Base-by-base conservation (phyloP, 768 basidiomycete genomes). In the Ephemerocybe angulata region DNA sequence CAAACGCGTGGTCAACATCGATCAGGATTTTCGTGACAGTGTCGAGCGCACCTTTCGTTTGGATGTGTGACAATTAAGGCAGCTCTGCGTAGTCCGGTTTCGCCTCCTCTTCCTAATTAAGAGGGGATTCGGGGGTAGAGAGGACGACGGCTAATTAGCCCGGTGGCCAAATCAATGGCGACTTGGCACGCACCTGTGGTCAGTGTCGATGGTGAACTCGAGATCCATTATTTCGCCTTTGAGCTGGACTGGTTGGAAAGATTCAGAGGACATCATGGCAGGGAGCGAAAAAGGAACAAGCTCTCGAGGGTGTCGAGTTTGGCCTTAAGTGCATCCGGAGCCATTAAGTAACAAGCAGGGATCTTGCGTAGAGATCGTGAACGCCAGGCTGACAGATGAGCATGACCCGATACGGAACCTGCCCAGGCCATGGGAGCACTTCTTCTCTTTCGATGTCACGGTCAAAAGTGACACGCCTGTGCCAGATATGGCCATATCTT, bases 81-180 rank as follows among this genome's bases (percentile, higher is more conserved):
- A 88, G 66, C 88, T 90, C 75, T 94, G 89, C 2, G 92, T 94
- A 44, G 93, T 94, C 65, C 93, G 80, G 74, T 96, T 96, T 65
- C 93, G 82, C 67, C 93, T 86, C 63, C 92, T 80, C 68, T 88
- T 93, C 72, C 89, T 81, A 73, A 73, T 76, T 76, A 75, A 72
- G 75, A 75, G 64, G 69, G 70, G 60, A 64, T 66, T 65, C 70
- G 74, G 75, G 65, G 41, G 71, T 73, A 75, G 71, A 72, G 73
- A 69, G 75, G 75, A 69, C 58, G 46, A 65, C 73, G 75, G 74
- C 71, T 73, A 76, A 75, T 76, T 71, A 75, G 72, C 73, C 55
- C 73, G 76, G 46, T 48, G 46, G 76, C 71, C 70, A 73, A 71
- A 72, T 68, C 73, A 70, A 63, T 58, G 55, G 58, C 42, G 46